Base-by-base conservation (phyloP, 345 rosid species). In the Aquilaria sinensis region DNA sequence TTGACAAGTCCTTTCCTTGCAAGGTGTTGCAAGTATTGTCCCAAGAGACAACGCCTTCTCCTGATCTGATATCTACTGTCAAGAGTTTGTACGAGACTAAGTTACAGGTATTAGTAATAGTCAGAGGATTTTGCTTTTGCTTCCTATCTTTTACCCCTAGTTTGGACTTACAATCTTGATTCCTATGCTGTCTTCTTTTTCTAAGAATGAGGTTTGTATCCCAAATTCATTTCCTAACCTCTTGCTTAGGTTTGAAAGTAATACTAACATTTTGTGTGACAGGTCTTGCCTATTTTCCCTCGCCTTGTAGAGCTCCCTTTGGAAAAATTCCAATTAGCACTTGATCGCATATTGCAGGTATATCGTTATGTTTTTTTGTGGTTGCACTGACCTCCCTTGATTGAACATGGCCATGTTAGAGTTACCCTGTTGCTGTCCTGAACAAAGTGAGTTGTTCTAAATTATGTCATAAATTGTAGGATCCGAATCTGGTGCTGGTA, bases 291-390 rank as follows among this genome's bases (percentile, higher is more conserved):
- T 59, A 86, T 94, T 63, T 94, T 94, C 53, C 96, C 99, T 53
- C 89, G 82, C 53, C 90, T 94, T 68, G 89, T 88, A 53, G 83
- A 84, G 75, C 97, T 94, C 65, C 96, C 95, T 12, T 71, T 81
- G 46, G 97, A 94, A 30, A 94, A 90, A 81, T 94, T 94, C 80
- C 97, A 86, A 75, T 83, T 80, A 78, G 99, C 96, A 7, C 89
- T 94, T 70, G 99, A 95, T 63, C 88, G 85, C 72, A 86, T 94
- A 73, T 77, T 94, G 61, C 99, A 94, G 99, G 99, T 90, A 77
- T 47, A 12, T 66, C 41, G 62, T 58, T 58, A 65, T 73, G 55
- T 53, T 66, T 62, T 61, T 2, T 61, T 54, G 31, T 6, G 34
- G 12, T 14, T 23, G 4, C 5, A 4, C 8, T 37, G 43, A 37